These are phyloP conservation scores for Zizania latifolia DNA, from an alignment of 176 grass and related monocot species.

Conservation along the genomic window DNA sequence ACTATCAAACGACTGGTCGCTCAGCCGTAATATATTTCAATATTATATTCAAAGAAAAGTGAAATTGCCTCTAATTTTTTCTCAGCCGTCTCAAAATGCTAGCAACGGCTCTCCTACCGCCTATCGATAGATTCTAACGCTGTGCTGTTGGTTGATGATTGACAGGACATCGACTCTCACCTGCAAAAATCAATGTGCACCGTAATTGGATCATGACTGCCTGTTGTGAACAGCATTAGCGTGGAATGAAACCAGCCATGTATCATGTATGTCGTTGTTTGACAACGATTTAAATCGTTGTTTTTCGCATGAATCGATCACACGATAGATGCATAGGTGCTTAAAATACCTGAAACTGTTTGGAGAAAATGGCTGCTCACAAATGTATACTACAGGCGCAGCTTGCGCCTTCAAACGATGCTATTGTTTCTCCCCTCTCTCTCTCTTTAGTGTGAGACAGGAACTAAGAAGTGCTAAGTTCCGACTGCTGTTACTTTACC, in stretches of 20 bases:
- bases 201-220: conserved; percentile 16
- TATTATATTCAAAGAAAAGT: too few relatives aligned
- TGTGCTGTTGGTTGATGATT: neutral
- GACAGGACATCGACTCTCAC: conserved; percentile 11
- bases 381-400: neutral
- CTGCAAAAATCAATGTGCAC: conserved; percentile 12
- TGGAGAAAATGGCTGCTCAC: neutral
- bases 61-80: too few relatives aligned
- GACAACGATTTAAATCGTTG: neutral
- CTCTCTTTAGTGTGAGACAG: neutral
- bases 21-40: too few relatives aligned
- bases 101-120: too few relatives aligned
- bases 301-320: neutral
- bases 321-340: neutral
- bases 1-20: neutral
- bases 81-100: too few relatives aligned
- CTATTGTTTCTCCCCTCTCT: neutral
- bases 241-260: neutral
- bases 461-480: neutral
- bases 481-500: too few relatives aligned
- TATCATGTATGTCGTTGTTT: neutral
- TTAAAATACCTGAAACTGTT: neutral
- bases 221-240: neutral
- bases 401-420: too few relatives aligned
- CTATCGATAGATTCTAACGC: neutral